Conservation (phyloP, 495 filamentous ascomycete species). For the Podospora anserina region DNA sequence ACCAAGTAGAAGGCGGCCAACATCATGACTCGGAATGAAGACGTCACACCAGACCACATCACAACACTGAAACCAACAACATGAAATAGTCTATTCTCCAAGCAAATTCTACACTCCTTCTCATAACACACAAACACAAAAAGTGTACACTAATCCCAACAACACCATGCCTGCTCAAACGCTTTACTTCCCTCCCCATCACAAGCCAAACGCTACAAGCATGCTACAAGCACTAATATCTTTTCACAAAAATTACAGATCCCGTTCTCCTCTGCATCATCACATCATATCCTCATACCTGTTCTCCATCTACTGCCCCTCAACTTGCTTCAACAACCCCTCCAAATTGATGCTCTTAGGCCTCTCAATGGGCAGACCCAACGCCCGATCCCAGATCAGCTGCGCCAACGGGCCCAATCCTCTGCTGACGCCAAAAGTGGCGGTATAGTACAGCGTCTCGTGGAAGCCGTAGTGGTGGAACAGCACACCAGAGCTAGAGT, state of each 20-base stretch:
- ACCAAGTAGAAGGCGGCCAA: too few species aligned
- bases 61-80: too few species aligned
- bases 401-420: slow-evolving; percentile 90
- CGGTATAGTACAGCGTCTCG: slow-evolving; percentile 96
- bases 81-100: background rate
- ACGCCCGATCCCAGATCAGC: slow-evolving; percentile 90
- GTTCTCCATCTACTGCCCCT: slow-evolving; percentile 27
- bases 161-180: background rate
- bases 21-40: too few species aligned
- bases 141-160: background rate
- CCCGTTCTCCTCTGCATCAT: background rate
- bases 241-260: background rate
- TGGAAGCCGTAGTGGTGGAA: slow-evolving; percentile 97
- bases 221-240: background rate
- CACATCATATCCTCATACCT: background rate
- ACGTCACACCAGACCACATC: too few species aligned
- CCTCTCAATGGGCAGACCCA: slow-evolving; percentile 95
- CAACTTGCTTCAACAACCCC: slow-evolving; percentile 65
- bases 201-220: background rate
- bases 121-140: background rate
- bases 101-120: background rate
- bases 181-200: background rate
- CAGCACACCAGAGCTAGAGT: slow-evolving; percentile 84
- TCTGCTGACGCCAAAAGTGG: slow-evolving; percentile 90
- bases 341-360: slow-evolving; percentile 94